Evolutionary conservation across 306 rosid genomes (phyloP).

Genomic region (Chamaecrista fasciculata): DNA sequence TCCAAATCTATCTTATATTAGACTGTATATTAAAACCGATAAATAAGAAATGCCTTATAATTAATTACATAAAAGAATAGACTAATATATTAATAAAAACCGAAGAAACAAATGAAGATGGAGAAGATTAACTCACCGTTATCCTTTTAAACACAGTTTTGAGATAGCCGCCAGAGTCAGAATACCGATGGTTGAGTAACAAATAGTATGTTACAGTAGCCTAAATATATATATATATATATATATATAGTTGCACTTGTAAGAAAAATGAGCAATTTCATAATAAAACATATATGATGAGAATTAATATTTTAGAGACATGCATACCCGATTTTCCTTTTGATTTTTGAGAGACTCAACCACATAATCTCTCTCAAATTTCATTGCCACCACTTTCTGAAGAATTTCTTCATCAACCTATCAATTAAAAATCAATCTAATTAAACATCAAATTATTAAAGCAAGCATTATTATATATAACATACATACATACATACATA

Average conservation of each 20-base stretch:
- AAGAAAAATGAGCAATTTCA: slow-evolving; percentile 21
- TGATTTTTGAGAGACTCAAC: slow-evolving; percentile 72
- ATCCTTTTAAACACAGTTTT: slow-evolving; percentile 85
- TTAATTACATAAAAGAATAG: slow-evolving; percentile 10
- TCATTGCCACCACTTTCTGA: slow-evolving; percentile 73
- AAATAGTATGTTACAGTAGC: slow-evolving; percentile 86
- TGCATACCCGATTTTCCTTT: slow-evolving; percentile 72
- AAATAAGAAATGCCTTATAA: no score
- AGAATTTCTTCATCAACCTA: slow-evolving; percentile 89
- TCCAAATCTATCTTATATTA: no score
- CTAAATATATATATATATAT: no score
- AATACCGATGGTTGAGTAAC: slow-evolving; percentile 68
- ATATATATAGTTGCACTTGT: slow-evolving; percentile 15
- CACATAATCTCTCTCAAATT: slow-evolving; percentile 66
- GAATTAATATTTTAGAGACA: slow-evolving; percentile 19
- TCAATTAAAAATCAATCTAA: no score
- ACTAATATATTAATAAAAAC: neutral
- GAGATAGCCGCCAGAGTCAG: slow-evolving; percentile 78
- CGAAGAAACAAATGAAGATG: neutral
- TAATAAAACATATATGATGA: neutral
- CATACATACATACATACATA: no score
- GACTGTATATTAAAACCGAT: no score
- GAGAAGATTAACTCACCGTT: slow-evolving; percentile 43
- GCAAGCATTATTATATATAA: no score
- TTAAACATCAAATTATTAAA: no score